Conservation (phyloP, 352 stramenopile species). For the Phytopythium chamaehyphon region DNA sequence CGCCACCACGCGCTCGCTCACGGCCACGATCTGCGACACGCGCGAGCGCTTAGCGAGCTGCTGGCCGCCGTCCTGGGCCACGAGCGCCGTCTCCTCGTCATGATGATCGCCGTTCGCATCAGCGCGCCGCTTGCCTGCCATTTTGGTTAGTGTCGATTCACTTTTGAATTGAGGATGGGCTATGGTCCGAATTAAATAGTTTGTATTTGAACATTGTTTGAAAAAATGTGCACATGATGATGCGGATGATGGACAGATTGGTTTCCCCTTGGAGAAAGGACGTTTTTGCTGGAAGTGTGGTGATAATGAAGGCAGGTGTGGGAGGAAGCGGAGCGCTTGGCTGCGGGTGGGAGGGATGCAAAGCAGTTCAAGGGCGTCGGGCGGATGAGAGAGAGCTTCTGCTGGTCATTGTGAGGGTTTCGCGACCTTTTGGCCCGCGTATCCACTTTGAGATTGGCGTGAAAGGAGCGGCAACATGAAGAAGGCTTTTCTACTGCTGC, state of each 20-base stretch:
- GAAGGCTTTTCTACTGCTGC: too few species aligned
- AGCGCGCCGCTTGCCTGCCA: constrained; percentile 15
- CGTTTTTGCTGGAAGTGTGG: too few species aligned
- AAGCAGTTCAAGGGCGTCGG: too few species aligned
- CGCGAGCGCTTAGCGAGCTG: constrained; percentile 64
- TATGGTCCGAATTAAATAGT: neutral
- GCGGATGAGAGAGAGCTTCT: too few species aligned
- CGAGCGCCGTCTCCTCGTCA: constrained; percentile 9
- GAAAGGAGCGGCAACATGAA: neutral
- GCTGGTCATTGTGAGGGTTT: neutral
- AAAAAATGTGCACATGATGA: neutral
- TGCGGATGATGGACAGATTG: too few species aligned
- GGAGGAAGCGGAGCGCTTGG: too few species aligned
- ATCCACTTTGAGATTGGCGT: neutral
- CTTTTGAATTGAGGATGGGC: neutral
- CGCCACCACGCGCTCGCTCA: constrained; percentile 56
- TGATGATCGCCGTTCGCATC: too few species aligned
- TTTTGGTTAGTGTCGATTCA: constrained; percentile 2
- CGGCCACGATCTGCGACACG: constrained; percentile 66
- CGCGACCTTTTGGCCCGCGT: neutral
- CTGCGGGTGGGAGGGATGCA: too few species aligned
- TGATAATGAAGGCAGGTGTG: too few species aligned
- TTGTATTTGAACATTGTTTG: neutral
- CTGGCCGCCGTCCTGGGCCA: constrained; percentile 9
- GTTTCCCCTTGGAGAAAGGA: too few species aligned